Conservation (phyloP, 1,284 basidiomycete species). For the Ustilago tritici region DNA sequence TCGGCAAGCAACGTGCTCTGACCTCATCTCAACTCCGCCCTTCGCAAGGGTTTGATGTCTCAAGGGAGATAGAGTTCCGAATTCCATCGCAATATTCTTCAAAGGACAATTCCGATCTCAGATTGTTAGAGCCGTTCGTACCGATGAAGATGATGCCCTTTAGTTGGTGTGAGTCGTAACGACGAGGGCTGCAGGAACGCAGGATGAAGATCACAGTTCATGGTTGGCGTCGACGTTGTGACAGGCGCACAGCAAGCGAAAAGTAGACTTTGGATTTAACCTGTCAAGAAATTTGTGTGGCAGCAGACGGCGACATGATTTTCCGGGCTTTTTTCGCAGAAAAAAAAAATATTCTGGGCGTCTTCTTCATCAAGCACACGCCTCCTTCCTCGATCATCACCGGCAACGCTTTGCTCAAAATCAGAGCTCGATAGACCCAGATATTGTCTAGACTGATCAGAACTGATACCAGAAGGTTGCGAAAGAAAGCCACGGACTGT, state of each 20-base stretch:
- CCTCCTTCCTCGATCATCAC: background rate
- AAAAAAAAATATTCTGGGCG: background rate
- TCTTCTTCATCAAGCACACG: background rate
- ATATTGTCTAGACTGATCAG: no score
- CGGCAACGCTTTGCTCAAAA: background rate
- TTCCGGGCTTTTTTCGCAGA: no score
- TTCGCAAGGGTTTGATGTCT: background rate
- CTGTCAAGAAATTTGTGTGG: background rate
- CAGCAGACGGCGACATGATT: background rate
- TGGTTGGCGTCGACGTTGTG: background rate
- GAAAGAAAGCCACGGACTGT: background rate
- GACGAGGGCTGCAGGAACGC: background rate
- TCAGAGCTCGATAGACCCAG: background rate
- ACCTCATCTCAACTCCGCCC: background rate
- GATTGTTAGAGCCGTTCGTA: background rate
- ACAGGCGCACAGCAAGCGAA: background rate
- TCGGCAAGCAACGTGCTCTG: background rate
- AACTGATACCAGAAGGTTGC: background rate
- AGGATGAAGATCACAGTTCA: background rate
- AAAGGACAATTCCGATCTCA: background rate
- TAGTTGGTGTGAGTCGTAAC: background rate
- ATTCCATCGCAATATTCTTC: background rate
- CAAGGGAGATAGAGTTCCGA: background rate
- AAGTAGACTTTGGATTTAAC: background rate
- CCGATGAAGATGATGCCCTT: background rate